These are phyloP conservation scores for Boletus calvinii DNA, from an alignment of 1,284 basidiomycete genomes.

Conservation along the genomic window DNA sequence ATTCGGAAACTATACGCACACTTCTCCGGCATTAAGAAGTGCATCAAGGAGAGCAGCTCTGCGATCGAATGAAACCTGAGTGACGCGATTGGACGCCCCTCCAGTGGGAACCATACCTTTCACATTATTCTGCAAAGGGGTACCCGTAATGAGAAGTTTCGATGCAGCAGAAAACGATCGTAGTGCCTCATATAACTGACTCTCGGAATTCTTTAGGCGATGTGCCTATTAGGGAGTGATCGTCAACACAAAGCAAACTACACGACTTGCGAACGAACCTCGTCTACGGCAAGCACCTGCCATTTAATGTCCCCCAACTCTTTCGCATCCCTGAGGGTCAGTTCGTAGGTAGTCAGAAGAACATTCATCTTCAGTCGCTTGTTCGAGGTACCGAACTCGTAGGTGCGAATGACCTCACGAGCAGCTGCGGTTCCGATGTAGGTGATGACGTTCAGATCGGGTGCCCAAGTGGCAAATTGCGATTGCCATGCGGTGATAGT, in stretches of 20 bases:
- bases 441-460: slow-evolving; percentile 94
- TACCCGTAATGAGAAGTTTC: slow-evolving; percentile 96
- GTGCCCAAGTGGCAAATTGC: slow-evolving; percentile 95
- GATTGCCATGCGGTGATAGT: slow-evolving; percentile 98
- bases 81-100: slow-evolving; percentile 1
- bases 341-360: slow-evolving; percentile 95
- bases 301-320: slow-evolving; percentile 95
- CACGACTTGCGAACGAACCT: slow-evolving; percentile 51
- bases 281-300: slow-evolving; percentile 96
- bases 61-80: slow-evolving; percentile 16
- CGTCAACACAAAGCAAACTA: slow-evolving; percentile 10
- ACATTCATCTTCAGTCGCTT: slow-evolving; percentile 97
- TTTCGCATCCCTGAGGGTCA: slow-evolving; percentile 88
- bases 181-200: slow-evolving; percentile 94
- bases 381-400: slow-evolving; percentile 86
- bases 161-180: slow-evolving; percentile 86
- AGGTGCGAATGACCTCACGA: slow-evolving; percentile 88
- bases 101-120: slow-evolving; percentile 63
- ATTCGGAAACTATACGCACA: slow-evolving; percentile 53
- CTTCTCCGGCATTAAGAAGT: slow-evolving; percentile 98
- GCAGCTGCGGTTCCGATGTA: slow-evolving; percentile 92
- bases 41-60: slow-evolving; percentile 97
- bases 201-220: slow-evolving; percentile 96
- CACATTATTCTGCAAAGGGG: slow-evolving; percentile 98
- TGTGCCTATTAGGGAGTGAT: slow-evolving; percentile 65